Evolutionary conservation across 139 green algal genomes (phyloP).

Genomic region (Yamagishiella unicocca): DNA sequence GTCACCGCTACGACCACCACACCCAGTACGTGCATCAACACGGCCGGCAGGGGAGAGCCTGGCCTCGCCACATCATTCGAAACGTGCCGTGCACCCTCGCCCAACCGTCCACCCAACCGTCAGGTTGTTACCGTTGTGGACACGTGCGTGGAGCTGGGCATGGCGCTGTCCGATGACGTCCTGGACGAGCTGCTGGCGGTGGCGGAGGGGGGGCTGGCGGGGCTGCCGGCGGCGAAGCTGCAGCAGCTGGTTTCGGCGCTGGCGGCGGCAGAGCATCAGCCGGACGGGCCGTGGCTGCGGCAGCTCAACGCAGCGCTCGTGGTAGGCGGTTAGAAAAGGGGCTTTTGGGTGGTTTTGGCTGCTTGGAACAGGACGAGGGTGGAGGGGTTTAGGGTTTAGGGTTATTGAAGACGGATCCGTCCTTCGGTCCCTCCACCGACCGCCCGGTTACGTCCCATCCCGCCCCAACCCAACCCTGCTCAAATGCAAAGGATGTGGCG

Average conservation of each 20-base stretch:
- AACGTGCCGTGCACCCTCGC: no score
- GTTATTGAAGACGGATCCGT: neutral
- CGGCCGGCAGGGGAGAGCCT: no score
- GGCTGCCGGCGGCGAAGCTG: neutral
- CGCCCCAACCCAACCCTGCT: neutral
- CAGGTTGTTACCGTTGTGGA: slow-evolving; percentile 38
- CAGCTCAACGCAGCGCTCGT: neutral
- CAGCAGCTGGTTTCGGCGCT: slow-evolving; percentile 26
- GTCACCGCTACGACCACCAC: no score
- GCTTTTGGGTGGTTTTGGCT: neutral
- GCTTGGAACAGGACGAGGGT: neutral
- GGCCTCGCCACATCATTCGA: no score
- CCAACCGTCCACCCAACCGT: neutral
- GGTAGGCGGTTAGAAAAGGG: neutral
- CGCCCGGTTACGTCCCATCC: neutral
- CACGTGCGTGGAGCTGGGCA: slow-evolving; percentile 27
- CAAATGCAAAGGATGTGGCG: neutral
- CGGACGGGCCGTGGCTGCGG: slow-evolving; percentile 10
- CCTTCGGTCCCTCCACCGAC: neutral
- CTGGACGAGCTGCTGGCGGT: slow-evolving; percentile 40
- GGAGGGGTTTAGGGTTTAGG: neutral
- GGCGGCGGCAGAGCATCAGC: slow-evolving; percentile 1
- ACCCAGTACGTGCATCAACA: no score
- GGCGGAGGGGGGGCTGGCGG: slow-evolving; percentile 8
- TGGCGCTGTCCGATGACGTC: neutral